Evolutionary conservation across 768 basidiomycete species (phyloP), one percentile per base, ranked within the genome.

Genomic region (Lepiota venenata): DNA sequence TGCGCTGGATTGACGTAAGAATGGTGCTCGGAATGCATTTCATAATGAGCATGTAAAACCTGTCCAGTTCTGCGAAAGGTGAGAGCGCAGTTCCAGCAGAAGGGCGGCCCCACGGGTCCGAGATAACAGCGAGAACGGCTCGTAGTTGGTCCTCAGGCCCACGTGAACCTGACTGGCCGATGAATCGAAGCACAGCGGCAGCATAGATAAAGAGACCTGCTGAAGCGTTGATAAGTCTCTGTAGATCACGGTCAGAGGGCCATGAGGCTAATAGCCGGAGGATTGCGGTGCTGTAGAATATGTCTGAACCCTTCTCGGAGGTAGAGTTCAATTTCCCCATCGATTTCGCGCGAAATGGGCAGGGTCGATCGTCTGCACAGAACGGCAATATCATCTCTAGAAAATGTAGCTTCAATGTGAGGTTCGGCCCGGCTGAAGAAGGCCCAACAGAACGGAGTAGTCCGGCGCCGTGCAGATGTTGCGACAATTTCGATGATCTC

Each of bases 181-280:
- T 57, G 41, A 65, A 69, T 43, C 63, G 64, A 48, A 64, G 47
- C 5, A 67, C 62, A 0, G 66, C 66, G 16, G 66, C 27, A 1
- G 66, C 62, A 47, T 65, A 67, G 10, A 69, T 62, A 44, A 69
- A 69, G 7, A 65, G 56, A 0, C 66, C 60, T 0, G 58, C 56
- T 0, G 66, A 54, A 32, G 60, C 60, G 4, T 52, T 25, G 10
- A 67, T 59, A 8, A 61, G 45, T 14, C n/a, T 35, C 4, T 56
- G 16, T 2, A 59, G 29, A 57, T 45, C 40, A 8, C 18, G 18
- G 8, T 48, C 42, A 2, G 49, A 46, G 4, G 61, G 55, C 56
- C 61, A 57, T 10, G 45, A 20, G 15, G 5, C 14, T 14, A 15
- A 10, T 21, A 8, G 5, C 10, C 16, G 14, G 4, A 27, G 14